Conservation (phyloP, 1,284 basidiomycete species). For the Stygiomarasmius scandens region DNA sequence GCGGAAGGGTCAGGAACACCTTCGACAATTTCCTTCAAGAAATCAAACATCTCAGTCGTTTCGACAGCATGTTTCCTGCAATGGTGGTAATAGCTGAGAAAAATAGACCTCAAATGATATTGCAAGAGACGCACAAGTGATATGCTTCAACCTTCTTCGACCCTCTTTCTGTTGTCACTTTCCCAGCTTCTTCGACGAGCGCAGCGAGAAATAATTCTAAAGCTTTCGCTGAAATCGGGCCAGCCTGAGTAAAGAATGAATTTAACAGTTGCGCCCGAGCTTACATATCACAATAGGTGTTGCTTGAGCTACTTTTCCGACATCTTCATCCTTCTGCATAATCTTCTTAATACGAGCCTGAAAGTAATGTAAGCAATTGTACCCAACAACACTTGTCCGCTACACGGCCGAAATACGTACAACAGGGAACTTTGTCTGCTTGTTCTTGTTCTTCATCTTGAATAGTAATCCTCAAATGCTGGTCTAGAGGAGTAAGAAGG, state of each 20-base stretch:
- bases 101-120: too few relatives aligned
- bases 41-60: slow-evolving; percentile 90
- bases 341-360: slow-evolving; percentile 99
- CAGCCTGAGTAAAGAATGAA: not conserved
- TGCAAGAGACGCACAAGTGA: slow-evolving; percentile 78
- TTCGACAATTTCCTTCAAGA: slow-evolving; percentile 94
- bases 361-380: not conserved
- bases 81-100: slow-evolving; percentile 3
- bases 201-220: slow-evolving; percentile 92
- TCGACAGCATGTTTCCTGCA: slow-evolving; percentile 92
- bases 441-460: slow-evolving; percentile 81
- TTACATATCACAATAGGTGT: slow-evolving; percentile 97
- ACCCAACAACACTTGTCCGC: too few relatives aligned
- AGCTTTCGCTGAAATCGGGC: slow-evolving; percentile 76
- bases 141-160: slow-evolving; percentile 92
- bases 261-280: slow-evolving; percentile 36
- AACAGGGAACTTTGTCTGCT: slow-evolving; percentile 84
- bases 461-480: not conserved
- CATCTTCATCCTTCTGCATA: slow-evolving; percentile 99
- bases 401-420: slow-evolving; percentile 40
- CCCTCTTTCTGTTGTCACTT: slow-evolving; percentile 80
- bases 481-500: too few relatives aligned
- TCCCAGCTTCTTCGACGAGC: slow-evolving; percentile 84
- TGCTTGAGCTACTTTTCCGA: slow-evolving; percentile 97
- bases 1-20: slow-evolving; percentile 87